These are phyloP conservation scores for Mycena filopes DNA, from an alignment of 768 basidiomycete genomes.

Conservation along the genomic window DNA sequence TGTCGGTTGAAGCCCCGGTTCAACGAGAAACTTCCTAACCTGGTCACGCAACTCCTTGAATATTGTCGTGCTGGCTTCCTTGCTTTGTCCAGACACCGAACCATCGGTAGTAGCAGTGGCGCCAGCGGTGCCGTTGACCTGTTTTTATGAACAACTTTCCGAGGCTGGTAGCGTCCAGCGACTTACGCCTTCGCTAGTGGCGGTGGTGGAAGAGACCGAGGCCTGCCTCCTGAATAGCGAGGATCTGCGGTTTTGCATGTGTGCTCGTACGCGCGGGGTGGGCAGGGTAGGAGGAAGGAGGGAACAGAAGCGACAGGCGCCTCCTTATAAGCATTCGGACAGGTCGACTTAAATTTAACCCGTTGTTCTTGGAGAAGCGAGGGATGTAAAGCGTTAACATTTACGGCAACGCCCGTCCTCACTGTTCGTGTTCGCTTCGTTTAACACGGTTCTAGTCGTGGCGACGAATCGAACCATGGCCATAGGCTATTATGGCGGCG, in stretches of 20 bases:
- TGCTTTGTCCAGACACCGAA: neutral
- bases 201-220: neutral
- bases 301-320: neutral
- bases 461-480: neutral
- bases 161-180: neutral
- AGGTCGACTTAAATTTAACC: slow-evolving; percentile 16
- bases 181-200: neutral
- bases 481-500: neutral
- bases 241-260: slow-evolving; percentile 19
- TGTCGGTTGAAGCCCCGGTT: neutral
- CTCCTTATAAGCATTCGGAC: slow-evolving; percentile 25
- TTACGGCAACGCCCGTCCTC: slow-evolving; percentile 9
- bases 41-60: slow-evolving; percentile 56
- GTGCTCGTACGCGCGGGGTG: no score
- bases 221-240: slow-evolving; percentile 27
- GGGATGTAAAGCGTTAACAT: neutral
- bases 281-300: neutral
- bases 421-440: neutral
- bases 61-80: slow-evolving; percentile 31
- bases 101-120: neutral
- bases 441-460: neutral
- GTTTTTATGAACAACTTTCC: neutral
- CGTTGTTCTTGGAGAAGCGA: slow-evolving; percentile 7
- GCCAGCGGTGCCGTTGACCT: slow-evolving; percentile 5
- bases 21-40: slow-evolving; percentile 38